Evolutionary conservation across 1,284 basidiomycete genomes (phyloP), one percentile per base, ranked within the genome.

Genomic region (Apiotrichum sp.): DNA sequence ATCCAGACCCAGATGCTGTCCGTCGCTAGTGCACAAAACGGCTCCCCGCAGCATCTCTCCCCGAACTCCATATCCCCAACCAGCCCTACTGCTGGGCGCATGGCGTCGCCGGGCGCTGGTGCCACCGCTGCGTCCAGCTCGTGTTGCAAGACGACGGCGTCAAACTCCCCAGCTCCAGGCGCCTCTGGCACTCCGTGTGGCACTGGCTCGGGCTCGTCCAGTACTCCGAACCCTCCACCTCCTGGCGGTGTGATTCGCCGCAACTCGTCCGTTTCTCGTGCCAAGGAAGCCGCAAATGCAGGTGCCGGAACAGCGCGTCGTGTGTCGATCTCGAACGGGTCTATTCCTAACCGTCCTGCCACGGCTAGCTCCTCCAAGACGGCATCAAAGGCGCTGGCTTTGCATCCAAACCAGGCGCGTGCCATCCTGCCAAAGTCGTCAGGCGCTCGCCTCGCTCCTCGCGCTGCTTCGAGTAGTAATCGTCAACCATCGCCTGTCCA

Each of bases 361-460:
- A 10, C 62, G 63, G 10, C 65, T 65, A 40, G 22, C 22, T 22
- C 13, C 22, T 40, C 44, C 39, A 69, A 70, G 57, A 52, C 67
- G 33, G 56, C 65, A 0, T 50, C 55, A 39, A 73, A 73, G 55
- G 58, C 69, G 14, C 53, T 69, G 7, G 68, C 70, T 1, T 57
- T 70, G 3, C 61, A 67, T 39, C 54, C 67, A 9, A 59, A 63
- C 10, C 64, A 65, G 36, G 62, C 66, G 10, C 53, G 70, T 22
- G 60, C 67, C 1, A 70, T 70, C 43, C 49, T 68, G 40, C 68
- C 70, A 3, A 72, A 69, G 57, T 64, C 59, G 4, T 29, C 40
- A 2, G n/a, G 50, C 3, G 34, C n/a, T 4, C 56, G 56, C 3
- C 54, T 61, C 1, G 52, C 52, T 1, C 59, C 59, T 1, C 56